Base-by-base conservation (phyloP, 306 rosid species). In the Cyclanthera cordifolia region DNA sequence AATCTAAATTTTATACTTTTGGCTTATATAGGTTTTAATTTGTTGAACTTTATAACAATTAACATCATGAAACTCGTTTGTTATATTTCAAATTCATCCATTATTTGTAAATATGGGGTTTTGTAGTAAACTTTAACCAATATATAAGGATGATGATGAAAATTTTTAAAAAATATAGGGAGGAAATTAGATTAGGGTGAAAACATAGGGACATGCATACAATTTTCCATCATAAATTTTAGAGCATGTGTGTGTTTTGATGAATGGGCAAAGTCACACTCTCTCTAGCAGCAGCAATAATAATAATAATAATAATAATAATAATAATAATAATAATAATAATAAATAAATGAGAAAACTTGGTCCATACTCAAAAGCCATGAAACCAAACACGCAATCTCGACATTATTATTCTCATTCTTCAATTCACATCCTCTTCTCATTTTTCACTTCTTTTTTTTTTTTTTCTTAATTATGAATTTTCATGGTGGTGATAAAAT, bases 281-380 rank as follows among this genome's bases (percentile, higher is more conserved):
- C 49, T 45, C 4, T 11, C 16, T 39, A 11, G n/a, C n/a, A n/a
- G n/a, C n/a, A n/a, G n/a, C n/a, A 8, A 13, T 3, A 10, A 46
- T 14, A 13, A 12, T 15, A 25, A 8, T 10, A 60, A 60, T 34
- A 34, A 61, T 39, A 61, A 37, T 63, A n/a, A 37, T 19, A 61
- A 37, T 39, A 12, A 13, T 2, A 12, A 46, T 14, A 14, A 13
- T 15, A 25, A 32, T 9, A 60, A 60, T 34, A 34, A 61, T 39
- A 61, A 37, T 63, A 37, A 37, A 37, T 37, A 37, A 37, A 37
- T 63, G 12, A 12, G 5, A 41, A 64, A 21, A 23, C 53, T 64
- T 64, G 3, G 7, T 43, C 69, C 37, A 43, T 64, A 64, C 69
- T 64, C 70, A 43, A 64, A 64, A 64, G 9, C 37, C 20, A 16